Percentiles rank a stretch among this genome's conserved stretches.
phyloP scores from a whole-genome alignment of 352 stramenopile species.

The Globisporangium uncinulatum region DNA sequence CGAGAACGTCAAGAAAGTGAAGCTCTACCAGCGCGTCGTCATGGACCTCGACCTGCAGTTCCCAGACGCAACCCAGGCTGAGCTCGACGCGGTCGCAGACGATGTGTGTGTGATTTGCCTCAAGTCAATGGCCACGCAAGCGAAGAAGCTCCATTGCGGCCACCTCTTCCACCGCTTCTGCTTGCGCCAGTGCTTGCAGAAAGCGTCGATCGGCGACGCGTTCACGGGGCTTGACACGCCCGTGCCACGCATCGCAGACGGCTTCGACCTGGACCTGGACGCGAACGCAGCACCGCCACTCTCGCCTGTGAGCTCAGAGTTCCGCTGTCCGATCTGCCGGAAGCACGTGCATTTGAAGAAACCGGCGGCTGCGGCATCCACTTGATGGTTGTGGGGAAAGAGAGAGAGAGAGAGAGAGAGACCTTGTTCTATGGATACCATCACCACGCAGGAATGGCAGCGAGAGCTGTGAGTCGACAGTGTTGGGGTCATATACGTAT shows the following conservation, averaged over 20 bases:
- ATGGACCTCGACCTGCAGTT: slow-evolving; percentile 65
- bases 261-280: slow-evolving; percentile 19
- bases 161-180: slow-evolving; percentile 73
- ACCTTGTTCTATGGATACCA: no score
- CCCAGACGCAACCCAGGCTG: slow-evolving; percentile 40
- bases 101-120: slow-evolving; percentile 83
- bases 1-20: slow-evolving; percentile 62
- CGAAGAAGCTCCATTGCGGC: slow-evolving; percentile 69
- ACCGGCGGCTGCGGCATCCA: slow-evolving; percentile 10
- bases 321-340: slow-evolving; percentile 60
- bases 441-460: no score
- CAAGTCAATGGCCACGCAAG: slow-evolving; percentile 57
- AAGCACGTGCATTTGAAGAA: slow-evolving; percentile 52
- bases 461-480: no score
- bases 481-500: no score
- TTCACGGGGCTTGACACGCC: slow-evolving; percentile 30
- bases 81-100: slow-evolving; percentile 51
- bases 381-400: no score
- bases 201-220: slow-evolving; percentile 49
- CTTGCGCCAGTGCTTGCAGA: slow-evolving; percentile 71
- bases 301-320: slow-evolving; percentile 14
- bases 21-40: slow-evolving; percentile 66
- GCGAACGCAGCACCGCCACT: slow-evolving; percentile 4
- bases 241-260: not conserved
- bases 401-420: no score